Conservation (phyloP, 129 eudicot genomes). For the Arctium lappa region DNA sequence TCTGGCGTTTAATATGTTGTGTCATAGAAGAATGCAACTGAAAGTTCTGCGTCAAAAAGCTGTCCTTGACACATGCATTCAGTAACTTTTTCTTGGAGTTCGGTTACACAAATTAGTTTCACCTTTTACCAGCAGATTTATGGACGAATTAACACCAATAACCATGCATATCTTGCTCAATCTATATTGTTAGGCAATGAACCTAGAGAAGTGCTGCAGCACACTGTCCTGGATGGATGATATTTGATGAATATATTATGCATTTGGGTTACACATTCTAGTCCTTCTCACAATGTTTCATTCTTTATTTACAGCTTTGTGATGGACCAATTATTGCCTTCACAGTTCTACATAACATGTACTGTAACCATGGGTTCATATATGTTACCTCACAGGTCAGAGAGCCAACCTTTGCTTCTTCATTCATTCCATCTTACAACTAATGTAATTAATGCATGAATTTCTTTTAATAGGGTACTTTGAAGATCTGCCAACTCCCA, state of each 20-base stretch:
- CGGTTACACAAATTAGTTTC: too few species aligned
- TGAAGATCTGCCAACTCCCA: slow-evolving; percentile 96
- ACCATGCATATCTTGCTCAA: too few species aligned
- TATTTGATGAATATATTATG: background rate
- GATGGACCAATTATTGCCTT: slow-evolving; percentile 94
- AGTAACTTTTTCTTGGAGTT: too few species aligned
- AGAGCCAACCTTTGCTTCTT: slow-evolving; percentile 4
- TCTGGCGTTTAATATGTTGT: too few species aligned
- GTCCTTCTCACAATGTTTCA: slow-evolving; percentile 6
- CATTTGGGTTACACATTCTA: background rate
- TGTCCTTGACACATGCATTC: too few species aligned
- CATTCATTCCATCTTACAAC: background rate
- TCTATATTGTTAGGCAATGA: too few species aligned
- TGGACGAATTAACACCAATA: too few species aligned
- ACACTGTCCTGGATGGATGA: too few species aligned
- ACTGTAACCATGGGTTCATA: slow-evolving; percentile 93
- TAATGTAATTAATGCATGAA: background rate
- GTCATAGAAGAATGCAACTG: too few species aligned
- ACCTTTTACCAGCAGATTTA: too few species aligned
- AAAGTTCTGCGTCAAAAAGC: too few species aligned
- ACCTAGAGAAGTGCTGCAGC: too few species aligned
- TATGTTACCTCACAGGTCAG: slow-evolving; percentile 87
- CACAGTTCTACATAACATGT: slow-evolving; percentile 89
- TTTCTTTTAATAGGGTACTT: slow-evolving; percentile 56
- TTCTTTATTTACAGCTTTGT: slow-evolving; percentile 59